Evolutionary conservation across 148 eudicot species (phyloP), one percentile per base, ranked within the genome.

Genomic region (Rhododendron griersonianum): DNA sequence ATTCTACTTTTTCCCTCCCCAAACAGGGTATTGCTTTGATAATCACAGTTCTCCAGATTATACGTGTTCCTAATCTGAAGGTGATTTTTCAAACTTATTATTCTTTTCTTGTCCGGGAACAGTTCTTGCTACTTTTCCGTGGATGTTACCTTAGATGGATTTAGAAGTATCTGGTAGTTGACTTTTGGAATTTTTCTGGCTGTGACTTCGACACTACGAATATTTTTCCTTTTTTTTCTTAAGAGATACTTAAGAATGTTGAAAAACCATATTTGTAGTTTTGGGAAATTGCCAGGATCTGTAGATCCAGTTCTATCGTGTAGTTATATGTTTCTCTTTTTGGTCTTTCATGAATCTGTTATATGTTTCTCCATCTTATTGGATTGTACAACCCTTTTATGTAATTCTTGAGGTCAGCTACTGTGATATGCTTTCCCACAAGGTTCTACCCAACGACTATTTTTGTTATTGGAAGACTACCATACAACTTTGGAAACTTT

Each of bases 51-150:
- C 98, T 98, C 89, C 99, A 98, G 94, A 96, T 98, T 45, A 90
- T 98, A 14, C 98, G 98, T 16, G 94, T 98, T 80, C 99, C 99
- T 77, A 98, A 98, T 92, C 94, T 98, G 85, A 98, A 95, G 99
- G 99, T 97, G 69, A 86, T 78, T 51, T 14, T 82, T 45, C 67
- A 74, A 63, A 50, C 57, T 57, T n/a, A 9, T 82, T 50, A 67
- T 37, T 73, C 30, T 79, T 61, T 47, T 6, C 37, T 50, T 6
- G 11, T 9, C 25, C 0, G 73, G 51, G 7, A 48, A 76, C 11
- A 19, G 30, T 30, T n/a, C 80, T 35, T 76, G 48, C 48, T 77
- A 59, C 78, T 87, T 73, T 45, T 44, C 39, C 10, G 0, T 33
- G 74, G 41, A 61, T 83, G 30, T 82, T 81, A 18, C 53, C 53